A percentile compares a stretch with the other conserved stretches of the same genome.
phyloP scores from a whole-genome alignment of 2,329 filamentous ascomycete species.

The Fusarium albidum region DNA sequence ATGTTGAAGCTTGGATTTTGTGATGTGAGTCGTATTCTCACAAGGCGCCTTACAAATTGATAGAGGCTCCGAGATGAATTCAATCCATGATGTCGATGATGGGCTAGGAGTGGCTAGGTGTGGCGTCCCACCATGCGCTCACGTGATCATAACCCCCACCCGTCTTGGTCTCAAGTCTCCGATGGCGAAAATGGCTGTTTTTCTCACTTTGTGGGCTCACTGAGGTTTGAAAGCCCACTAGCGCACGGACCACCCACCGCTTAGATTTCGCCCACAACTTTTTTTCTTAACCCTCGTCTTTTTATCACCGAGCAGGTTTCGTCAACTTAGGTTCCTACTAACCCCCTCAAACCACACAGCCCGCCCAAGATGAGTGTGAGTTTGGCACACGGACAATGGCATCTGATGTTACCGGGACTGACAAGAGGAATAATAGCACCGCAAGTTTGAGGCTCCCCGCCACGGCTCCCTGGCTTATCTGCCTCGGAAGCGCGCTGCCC shows the following conservation, averaged over 20 bases:
- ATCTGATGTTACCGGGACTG: conserved; percentile 35
- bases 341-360: conserved; percentile 49
- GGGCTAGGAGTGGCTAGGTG: no score
- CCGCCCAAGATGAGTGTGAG: conserved; percentile 53
- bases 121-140: no score
- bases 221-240: conserved; percentile 1
- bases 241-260: conserved; percentile 39
- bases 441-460: conserved; percentile 83
- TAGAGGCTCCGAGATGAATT: no score
- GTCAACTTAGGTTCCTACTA: conserved; percentile 47
- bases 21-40: no score
- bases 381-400: conserved; percentile 38
- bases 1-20: no score
- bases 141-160: no score
- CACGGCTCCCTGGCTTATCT: conserved; percentile 93
- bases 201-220: conserved; percentile 18
- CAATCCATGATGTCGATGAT: no score
- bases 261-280: conserved; percentile 50
- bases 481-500: conserved; percentile 89
- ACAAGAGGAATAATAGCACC: conserved; percentile 52
- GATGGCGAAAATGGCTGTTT: no score
- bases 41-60: no score
- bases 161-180: no score
- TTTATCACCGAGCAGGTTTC: conserved; percentile 43
- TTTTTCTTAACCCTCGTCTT: conserved; percentile 44